phyloP scores from a whole-genome alignment of 176 grass and related monocot genomes.

The Oryza coarctata region DNA sequence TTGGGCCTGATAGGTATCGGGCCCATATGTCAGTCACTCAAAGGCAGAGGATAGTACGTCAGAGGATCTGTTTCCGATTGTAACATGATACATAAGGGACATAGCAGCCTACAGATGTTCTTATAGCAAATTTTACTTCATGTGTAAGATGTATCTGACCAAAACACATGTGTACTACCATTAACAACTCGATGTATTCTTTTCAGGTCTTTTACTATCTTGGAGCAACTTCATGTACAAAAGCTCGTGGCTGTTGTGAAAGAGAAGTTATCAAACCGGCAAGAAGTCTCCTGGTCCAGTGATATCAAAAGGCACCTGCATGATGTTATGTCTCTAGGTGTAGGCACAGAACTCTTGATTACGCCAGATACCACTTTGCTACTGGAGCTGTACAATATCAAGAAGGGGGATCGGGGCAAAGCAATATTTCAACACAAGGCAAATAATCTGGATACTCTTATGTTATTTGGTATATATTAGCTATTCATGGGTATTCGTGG shows the following conservation, averaged over 20 bases:
- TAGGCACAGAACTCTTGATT: constrained; percentile 66
- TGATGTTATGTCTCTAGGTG: constrained; percentile 59
- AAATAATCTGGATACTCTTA: constrained; percentile 63
- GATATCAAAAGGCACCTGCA: constrained; percentile 51
- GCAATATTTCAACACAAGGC: constrained; percentile 87
- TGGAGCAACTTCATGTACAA: constrained; percentile 72
- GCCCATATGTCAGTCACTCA: too few species aligned
- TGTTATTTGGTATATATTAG: constrained; percentile 42
- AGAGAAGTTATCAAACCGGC: constrained; percentile 50
- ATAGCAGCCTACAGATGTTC: not conserved
- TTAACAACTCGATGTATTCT: constrained; percentile 21
- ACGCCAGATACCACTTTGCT: constrained; percentile 59
- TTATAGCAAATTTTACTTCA: constrained; percentile 9
- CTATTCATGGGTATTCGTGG: constrained; percentile 35
- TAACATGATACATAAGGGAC: not conserved
- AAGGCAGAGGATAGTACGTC: too few species aligned
- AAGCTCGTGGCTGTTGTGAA: constrained; percentile 58
- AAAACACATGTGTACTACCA: constrained; percentile 14
- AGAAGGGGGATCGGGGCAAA: constrained; percentile 75
- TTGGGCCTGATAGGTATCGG: too few species aligned
- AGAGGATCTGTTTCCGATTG: too few species aligned
- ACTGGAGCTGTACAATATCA: constrained; percentile 66
- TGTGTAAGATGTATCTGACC: not conserved
- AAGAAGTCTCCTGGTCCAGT: constrained; percentile 54
- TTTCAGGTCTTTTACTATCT: constrained; percentile 66